These are phyloP conservation scores for Bifiguratus adelaidae DNA, from an alignment of 192 early-diverging fungal genomes.

Conservation along the genomic window DNA sequence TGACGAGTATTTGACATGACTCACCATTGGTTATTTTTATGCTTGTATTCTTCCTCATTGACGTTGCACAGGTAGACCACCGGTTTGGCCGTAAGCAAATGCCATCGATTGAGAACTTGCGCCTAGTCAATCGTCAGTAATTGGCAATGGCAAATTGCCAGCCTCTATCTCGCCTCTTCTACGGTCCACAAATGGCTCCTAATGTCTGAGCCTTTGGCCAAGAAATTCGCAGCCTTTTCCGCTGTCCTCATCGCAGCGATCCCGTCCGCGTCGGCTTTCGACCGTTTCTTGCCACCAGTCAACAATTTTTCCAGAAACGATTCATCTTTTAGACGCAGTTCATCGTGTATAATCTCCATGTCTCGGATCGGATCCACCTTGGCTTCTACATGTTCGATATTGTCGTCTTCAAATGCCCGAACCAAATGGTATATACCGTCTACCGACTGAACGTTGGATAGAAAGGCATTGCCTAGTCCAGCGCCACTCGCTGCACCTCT, in stretches of 20 bases:
- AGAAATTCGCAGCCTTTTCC: constrained; percentile 37
- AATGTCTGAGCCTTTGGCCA: constrained; percentile 55
- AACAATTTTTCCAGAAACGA: too few relatives aligned
- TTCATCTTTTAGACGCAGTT: constrained; percentile 61
- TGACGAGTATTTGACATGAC: not conserved
- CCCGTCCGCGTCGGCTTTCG: too few relatives aligned
- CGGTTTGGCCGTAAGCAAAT: constrained; percentile 72
- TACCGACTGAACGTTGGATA: constrained; percentile 61
- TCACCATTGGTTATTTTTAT: constrained; percentile 46
- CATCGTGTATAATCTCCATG: constrained; percentile 69
- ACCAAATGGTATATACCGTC: constrained; percentile 48
- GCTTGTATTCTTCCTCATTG: constrained; percentile 50
- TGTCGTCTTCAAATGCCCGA: constrained; percentile 67
- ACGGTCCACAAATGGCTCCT: constrained; percentile 53
- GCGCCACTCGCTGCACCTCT: constrained; percentile 43
- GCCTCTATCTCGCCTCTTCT: too few relatives aligned
- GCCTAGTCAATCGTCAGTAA: too few relatives aligned
- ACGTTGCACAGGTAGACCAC: constrained; percentile 66
- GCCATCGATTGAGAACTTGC: constrained; percentile 56
- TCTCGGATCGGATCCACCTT: constrained; percentile 67
- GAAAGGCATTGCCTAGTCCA: constrained; percentile 70
- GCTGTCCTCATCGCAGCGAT: too few relatives aligned
- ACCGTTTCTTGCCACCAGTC: too few relatives aligned
- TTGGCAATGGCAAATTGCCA: too few relatives aligned
- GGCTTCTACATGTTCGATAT: constrained; percentile 46